Evolutionary conservation across 371 early-diverging fungal genomes (phyloP).

Genomic region (Mortierella sp.): DNA sequence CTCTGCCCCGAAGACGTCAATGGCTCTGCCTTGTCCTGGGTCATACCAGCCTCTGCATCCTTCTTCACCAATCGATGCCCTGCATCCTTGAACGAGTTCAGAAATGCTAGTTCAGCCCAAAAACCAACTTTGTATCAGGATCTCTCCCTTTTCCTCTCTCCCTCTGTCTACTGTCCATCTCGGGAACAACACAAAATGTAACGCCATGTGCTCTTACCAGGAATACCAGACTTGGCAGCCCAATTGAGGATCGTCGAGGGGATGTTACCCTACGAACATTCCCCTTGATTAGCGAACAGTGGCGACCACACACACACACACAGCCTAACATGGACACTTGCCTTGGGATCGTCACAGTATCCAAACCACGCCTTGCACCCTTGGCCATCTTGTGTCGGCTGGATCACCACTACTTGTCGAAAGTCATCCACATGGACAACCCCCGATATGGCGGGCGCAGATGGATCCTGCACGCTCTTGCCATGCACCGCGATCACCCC

Average conservation of each 20-base stretch:
- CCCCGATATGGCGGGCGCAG: slow-evolving; percentile 49
- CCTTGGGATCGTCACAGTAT: slow-evolving; percentile 65
- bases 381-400: slow-evolving; percentile 48
- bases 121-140: not conserved
- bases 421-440: slow-evolving; percentile 60
- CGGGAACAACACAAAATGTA: too few relatives aligned
- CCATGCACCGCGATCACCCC: slow-evolving; percentile 57
- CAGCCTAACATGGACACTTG: slow-evolving; percentile 12
- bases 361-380: slow-evolving; percentile 59
- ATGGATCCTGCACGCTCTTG: slow-evolving; percentile 50
- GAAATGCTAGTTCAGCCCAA: slow-evolving; percentile 17
- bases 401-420: slow-evolving; percentile 58
- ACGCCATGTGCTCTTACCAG: too few relatives aligned
- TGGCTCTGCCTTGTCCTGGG: slow-evolving; percentile 22
- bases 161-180: too few relatives aligned
- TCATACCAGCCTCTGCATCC: slow-evolving; percentile 5
- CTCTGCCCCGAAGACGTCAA: not conserved
- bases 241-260: slow-evolving; percentile 61
- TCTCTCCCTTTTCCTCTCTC: too few relatives aligned
- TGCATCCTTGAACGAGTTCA: slow-evolving; percentile 30
- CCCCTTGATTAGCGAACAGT: too few relatives aligned
- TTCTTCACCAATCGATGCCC: slow-evolving; percentile 31
- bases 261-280: slow-evolving; percentile 53
- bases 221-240: slow-evolving; percentile 61
- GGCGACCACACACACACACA: not conserved